Evolutionary conservation across 345 rosid species (phyloP), one percentile per base, ranked within the genome.

Genomic region (Pelargonium nanum): DNA sequence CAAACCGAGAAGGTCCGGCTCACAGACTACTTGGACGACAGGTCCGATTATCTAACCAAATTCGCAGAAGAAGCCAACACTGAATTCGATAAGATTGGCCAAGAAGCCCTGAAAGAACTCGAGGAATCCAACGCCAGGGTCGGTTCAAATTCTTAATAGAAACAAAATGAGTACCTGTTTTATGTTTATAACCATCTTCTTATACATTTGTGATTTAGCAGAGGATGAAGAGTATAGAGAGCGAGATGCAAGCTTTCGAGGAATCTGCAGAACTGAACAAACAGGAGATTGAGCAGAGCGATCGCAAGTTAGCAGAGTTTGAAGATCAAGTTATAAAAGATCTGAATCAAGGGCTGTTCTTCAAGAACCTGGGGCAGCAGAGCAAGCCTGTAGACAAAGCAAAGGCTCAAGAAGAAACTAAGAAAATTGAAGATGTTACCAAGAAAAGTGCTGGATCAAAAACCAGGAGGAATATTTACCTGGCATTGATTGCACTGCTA

Each of bases 1-100:
- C 91, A 93, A 66, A 51, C 94, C 56, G 80, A 87, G 6, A 89
- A 93, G 62, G 94, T 89, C 65, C 88, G 91, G n/a, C 85, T 87
- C 65, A 81, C 94, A 0, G 94, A 84, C 59, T 93, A 84, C 67
- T 67, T 93, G 55, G 99, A 93, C 48, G 92, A 89, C 65, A 68
- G 78, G 60, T 79, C 99, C 19, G 81, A 73, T 56, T 83, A 84
- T 74, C 80, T 93, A 59, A 82, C 90, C 63, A 78, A 87, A 55
- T 87, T 85, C 63, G 94, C 87, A 4, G 96, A 93, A 77, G 94
- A 93, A 74, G 91, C 96, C 63, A 75, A 66, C 60, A 84, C 83
- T 0, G 88, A 87, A 80, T 80, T 89, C 32, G 94, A 87, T 60
- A 82, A 89, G 63, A 73, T 92, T 67, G 96, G 95, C 60, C 95